These are phyloP conservation scores for Brassica balearica DNA, from an alignment of 441 rosid genomes.

Conservation along the genomic window DNA sequence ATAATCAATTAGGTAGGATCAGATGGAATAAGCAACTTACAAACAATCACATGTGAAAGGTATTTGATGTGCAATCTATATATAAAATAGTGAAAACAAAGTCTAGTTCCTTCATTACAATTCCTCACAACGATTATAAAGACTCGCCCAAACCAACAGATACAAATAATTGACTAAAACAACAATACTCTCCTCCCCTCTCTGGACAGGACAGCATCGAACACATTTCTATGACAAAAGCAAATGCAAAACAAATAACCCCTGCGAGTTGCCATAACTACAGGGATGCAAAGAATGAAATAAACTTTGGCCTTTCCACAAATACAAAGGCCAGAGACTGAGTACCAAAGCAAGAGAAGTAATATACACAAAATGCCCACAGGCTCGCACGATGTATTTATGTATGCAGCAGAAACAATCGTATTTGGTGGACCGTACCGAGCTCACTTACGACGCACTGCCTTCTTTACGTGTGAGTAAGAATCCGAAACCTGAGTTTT, in stretches of 20 bases:
- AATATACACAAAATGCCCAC: conserved; percentile 24
- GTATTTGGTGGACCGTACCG: conserved; percentile 18
- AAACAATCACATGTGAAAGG: conserved; percentile 1
- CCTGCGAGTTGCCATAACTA: conserved; percentile 47
- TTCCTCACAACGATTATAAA: conserved; percentile 23
- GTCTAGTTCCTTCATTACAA: conserved; percentile 40
- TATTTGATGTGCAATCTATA: conserved; percentile 20
- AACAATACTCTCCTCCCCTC: conserved; percentile 38
- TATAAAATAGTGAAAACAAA: conserved; percentile 30
- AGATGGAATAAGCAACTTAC: background rate
- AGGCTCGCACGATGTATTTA: conserved; percentile 32
- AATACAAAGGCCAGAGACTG: conserved; percentile 43
- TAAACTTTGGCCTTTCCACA: conserved; percentile 28
- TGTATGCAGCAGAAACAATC: conserved; percentile 32
- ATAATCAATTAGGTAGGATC: background rate
- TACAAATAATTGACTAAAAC: conserved; percentile 25
- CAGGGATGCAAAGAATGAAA: conserved; percentile 48
- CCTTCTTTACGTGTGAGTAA: conserved; percentile 81
- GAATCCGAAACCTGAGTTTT: conserved; percentile 88
- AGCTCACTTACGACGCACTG: conserved; percentile 32
- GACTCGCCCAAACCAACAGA: conserved; percentile 32
- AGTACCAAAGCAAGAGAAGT: conserved; percentile 38
- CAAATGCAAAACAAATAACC: conserved; percentile 37
- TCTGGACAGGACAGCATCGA: conserved; percentile 42
- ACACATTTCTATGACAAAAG: conserved; percentile 42